Percentiles rank a stretch among this genome's conserved stretches.
These are phyloP conservation scores for Luzula sylvatica DNA, from an alignment of 176 grass and related monocot species.

Conservation along the genomic window DNA sequence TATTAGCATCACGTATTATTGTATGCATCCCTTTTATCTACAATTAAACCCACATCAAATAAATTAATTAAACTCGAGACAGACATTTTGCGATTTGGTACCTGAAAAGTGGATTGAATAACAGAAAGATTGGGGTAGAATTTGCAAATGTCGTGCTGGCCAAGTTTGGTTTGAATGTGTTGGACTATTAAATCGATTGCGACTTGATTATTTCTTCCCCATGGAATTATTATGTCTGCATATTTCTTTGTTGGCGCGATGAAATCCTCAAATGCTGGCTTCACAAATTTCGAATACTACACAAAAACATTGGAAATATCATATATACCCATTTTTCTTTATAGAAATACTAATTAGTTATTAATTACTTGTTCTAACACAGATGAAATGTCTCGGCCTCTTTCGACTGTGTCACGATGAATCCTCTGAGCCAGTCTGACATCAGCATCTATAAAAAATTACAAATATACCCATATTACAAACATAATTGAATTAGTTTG, in stretches of 20 bases:
- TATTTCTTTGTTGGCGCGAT: slow-evolving; percentile 91
- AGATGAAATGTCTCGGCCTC: slow-evolving; percentile 68
- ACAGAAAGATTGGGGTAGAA: slow-evolving; percentile 70
- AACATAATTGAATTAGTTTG: slow-evolving; percentile 12
- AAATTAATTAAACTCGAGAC: not conserved
- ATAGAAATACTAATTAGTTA: no score
- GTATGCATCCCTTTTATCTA: slow-evolving; percentile 97
- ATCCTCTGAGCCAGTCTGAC: slow-evolving; percentile 73
- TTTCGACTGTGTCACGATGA: slow-evolving; percentile 85
- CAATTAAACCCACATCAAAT: slow-evolving; percentile 3
- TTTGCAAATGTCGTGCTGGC: slow-evolving; percentile 89
- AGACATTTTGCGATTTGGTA: slow-evolving; percentile 20
- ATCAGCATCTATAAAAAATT: slow-evolving; percentile 64
- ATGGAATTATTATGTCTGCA: slow-evolving; percentile 93
- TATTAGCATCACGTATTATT: slow-evolving; percentile 68
- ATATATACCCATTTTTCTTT: no score
- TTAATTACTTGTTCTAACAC: slow-evolving; percentile 83
- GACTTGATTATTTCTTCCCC: slow-evolving; percentile 80
- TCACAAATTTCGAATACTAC: slow-evolving; percentile 90
- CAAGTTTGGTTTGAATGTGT: slow-evolving; percentile 84
- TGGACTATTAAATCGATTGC: slow-evolving; percentile 90
- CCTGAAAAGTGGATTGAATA: slow-evolving; percentile 92
- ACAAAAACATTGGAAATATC: slow-evolving; percentile 20
- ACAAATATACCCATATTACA: not conserved
- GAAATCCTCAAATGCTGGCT: slow-evolving; percentile 83